A percentile compares a stretch with the other conserved stretches of the same genome.
These are phyloP conservation scores for Neurospora sp. DNA, from an alignment of 2,329 filamentous ascomycete species.

Conservation along the genomic window DNA sequence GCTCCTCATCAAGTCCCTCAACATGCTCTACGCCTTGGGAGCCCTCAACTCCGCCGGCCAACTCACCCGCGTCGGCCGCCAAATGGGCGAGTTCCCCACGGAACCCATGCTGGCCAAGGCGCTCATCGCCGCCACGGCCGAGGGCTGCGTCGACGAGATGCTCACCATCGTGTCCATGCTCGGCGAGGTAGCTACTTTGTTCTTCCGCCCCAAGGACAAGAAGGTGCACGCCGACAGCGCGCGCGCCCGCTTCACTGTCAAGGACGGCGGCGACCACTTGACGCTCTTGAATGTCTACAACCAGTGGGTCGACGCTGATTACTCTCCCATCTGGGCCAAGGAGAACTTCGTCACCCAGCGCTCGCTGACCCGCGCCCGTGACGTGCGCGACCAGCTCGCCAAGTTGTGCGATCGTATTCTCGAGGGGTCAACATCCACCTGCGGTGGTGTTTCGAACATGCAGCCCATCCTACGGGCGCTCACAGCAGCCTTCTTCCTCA, in stretches of 20 bases:
- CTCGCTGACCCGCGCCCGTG: constrained; percentile 75
- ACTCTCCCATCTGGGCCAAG: constrained; percentile 73
- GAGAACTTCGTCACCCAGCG: constrained; percentile 94
- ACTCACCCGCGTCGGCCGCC: constrained; percentile 79
- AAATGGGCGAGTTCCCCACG: constrained; percentile 92
- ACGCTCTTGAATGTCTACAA: constrained; percentile 90
- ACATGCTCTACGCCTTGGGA: constrained; percentile 84
- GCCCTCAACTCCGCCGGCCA: constrained; percentile 82
- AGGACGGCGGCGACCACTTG: constrained; percentile 83
- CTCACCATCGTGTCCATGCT: constrained; percentile 93
- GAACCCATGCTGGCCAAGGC: constrained; percentile 87
- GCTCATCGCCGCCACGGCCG: constrained; percentile 77
- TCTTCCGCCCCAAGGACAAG: constrained; percentile 94
- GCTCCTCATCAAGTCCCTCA: constrained; percentile 77
- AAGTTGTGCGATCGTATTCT: constrained; percentile 82
- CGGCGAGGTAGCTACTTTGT: constrained; percentile 76
- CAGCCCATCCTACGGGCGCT: constrained; percentile 78
- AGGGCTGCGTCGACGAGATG: constrained; percentile 89
- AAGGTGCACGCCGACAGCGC: constrained; percentile 93
- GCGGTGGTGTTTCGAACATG: constrained; percentile 63
- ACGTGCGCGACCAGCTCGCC: constrained; percentile 84
- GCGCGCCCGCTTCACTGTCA: constrained; percentile 75
- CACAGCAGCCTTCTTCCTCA: constrained; percentile 88
- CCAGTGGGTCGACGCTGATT: constrained; percentile 90
- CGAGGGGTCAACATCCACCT: constrained; percentile 64